Evolutionary conservation across 768 basidiomycete genomes (phyloP).

Genomic region (Russula brevipes): DNA sequence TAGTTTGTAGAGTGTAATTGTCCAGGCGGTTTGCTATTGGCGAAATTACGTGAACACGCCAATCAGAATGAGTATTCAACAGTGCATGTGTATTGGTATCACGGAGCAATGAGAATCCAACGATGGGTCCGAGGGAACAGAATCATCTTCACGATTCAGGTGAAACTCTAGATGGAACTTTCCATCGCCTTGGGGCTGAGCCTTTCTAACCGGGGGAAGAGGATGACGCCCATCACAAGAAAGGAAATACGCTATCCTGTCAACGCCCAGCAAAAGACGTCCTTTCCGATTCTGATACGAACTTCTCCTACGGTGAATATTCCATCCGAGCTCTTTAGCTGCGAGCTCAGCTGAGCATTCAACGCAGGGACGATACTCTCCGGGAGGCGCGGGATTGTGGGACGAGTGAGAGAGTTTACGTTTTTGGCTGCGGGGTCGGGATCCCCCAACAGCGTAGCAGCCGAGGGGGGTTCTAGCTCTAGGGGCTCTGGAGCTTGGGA

Average conservation of each 20-base stretch:
- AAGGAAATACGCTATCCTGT: neutral
- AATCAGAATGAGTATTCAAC: too few species aligned
- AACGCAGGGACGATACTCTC: slow-evolving; percentile 6
- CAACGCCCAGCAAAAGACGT: slow-evolving; percentile 2
- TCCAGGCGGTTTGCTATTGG: too few species aligned
- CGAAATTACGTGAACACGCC: too few species aligned
- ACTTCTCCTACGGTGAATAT: slow-evolving; percentile 8
- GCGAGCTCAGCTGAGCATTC: slow-evolving; percentile 3
- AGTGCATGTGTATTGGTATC: too few species aligned
- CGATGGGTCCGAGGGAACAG: neutral
- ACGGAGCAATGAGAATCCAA: too few species aligned
- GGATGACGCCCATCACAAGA: neutral
- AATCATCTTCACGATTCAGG: too few species aligned
- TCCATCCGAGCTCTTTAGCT: neutral
- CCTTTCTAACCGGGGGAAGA: neutral
- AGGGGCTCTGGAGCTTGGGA: neutral
- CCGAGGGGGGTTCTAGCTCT: neutral
- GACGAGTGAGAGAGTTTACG: neutral
- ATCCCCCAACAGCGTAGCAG: neutral
- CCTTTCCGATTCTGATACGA: slow-evolving; percentile 13
- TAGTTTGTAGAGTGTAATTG: too few species aligned
- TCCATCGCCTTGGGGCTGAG: too few species aligned
- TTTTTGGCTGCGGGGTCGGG: slow-evolving; percentile 14
- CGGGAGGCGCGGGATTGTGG: neutral
- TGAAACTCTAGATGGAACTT: too few species aligned